These are phyloP conservation scores for Fallopia convolvulus DNA, from an alignment of 148 eudicot genomes.

Conservation along the genomic window DNA sequence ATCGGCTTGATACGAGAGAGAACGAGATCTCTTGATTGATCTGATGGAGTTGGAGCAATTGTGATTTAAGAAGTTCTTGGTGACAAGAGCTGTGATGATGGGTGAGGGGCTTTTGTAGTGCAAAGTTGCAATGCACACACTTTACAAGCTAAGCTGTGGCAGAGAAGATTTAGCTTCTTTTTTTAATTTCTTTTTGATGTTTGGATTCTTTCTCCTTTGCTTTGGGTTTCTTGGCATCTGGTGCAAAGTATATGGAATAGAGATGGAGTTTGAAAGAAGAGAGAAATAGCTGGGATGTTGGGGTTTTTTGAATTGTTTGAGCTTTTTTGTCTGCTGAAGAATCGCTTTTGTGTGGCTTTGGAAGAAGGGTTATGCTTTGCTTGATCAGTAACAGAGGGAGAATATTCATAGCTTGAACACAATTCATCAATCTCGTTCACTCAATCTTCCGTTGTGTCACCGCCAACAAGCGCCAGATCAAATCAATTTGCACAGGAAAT, in stretches of 20 bases:
- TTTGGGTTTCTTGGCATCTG: constrained; percentile 42
- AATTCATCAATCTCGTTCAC: constrained; percentile 31
- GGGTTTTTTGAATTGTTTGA: background rate
- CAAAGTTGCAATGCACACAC: constrained; percentile 14
- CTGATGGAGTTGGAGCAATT: too few species aligned
- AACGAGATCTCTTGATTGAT: too few species aligned
- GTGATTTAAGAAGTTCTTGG: background rate
- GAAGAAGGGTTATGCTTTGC: constrained; percentile 53
- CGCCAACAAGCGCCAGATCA: too few species aligned
- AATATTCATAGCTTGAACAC: constrained; percentile 29
- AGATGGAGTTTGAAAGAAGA: background rate
- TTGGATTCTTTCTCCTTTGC: background rate
- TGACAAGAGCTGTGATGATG: background rate
- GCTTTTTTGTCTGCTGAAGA: background rate
- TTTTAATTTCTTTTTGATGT: background rate
- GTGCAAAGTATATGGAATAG: constrained; percentile 45
- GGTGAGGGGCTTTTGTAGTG: constrained; percentile 50
- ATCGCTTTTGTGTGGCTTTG: constrained; percentile 21
- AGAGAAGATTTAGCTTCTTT: constrained; percentile 43
- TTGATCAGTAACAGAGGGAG: constrained; percentile 21
- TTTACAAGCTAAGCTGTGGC: constrained; percentile 40
- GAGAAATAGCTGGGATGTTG: background rate
- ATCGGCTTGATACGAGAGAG: background rate
- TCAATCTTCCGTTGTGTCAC: background rate
- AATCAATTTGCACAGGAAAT: background rate